Conservation (phyloP, 176 grass and related monocot genomes). For the Bolboschoenus planiculmis region DNA sequence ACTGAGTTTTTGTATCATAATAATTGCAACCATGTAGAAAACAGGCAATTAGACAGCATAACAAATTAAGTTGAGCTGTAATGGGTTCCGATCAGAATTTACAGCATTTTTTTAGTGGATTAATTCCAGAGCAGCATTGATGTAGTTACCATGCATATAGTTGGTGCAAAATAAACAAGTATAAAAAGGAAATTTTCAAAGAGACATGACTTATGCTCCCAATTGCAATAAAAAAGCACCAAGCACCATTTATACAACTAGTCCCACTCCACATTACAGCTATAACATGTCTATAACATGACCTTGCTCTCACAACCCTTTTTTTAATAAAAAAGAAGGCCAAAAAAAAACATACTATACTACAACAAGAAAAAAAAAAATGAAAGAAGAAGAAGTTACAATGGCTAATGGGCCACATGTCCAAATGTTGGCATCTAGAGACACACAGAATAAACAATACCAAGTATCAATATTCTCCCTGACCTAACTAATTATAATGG, state of each 20-base stretch:
- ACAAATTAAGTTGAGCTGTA: not conserved
- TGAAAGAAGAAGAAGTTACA: not conserved
- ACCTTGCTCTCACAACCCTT: not conserved
- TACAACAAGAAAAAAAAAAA: not conserved
- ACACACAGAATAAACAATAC: constrained; percentile 14
- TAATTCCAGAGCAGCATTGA: not conserved
- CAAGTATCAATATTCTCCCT: not conserved
- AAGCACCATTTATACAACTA: constrained; percentile 4
- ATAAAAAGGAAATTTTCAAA: not conserved
- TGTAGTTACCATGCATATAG: not conserved
- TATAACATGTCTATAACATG: not conserved
- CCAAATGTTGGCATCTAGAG: not conserved
- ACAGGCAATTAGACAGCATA: not conserved
- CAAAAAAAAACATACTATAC: not conserved
- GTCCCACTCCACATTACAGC: not conserved
- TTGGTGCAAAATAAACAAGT: not conserved
- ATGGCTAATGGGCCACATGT: not conserved
- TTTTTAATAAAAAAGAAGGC: not conserved
- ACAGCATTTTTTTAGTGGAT: not conserved
- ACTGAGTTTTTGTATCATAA: not conserved
- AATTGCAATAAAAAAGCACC: not conserved
- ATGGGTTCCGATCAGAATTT: not conserved
- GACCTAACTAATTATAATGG: constrained; percentile 1
- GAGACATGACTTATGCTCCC: not conserved
- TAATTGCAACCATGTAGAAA: not conserved